These are phyloP conservation scores for Pisolithus microcarpus DNA, from an alignment of 768 basidiomycete species.

Conservation along the genomic window DNA sequence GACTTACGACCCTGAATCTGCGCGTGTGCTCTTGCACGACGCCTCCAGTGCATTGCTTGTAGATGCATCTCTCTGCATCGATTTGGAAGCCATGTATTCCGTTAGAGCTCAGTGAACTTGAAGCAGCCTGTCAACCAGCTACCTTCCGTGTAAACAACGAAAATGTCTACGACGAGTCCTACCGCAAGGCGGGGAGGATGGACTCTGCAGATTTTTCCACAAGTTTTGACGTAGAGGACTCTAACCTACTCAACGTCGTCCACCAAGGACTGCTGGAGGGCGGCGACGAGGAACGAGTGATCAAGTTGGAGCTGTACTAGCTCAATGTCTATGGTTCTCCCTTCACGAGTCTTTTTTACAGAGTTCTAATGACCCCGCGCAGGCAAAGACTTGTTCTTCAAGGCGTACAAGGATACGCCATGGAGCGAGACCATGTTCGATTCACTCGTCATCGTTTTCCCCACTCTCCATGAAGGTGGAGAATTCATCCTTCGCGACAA, in stretches of 20 bases:
- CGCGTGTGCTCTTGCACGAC: conserved; percentile 42
- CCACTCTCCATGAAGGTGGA: conserved; percentile 41
- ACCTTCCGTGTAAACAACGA: conserved; percentile 31
- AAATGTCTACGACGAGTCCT: conserved; percentile 36
- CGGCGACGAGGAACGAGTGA: conserved; percentile 6
- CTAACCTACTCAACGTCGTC: conserved; percentile 24
- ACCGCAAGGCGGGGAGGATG: conserved; percentile 42
- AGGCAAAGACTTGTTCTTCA: conserved; percentile 43
- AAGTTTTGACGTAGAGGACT: conserved; percentile 24
- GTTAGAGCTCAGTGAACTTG: conserved; percentile 16
- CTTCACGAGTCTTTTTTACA: neutral
- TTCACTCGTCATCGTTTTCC: conserved; percentile 46
- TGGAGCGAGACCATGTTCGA: conserved; percentile 40
- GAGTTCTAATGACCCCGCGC: neutral
- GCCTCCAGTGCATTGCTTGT: conserved; percentile 45
- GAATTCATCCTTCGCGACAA: too few species aligned
- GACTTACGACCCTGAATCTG: conserved; percentile 40
- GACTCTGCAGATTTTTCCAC: conserved; percentile 30
- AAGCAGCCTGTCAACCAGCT: conserved; percentile 32
- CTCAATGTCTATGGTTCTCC: too few species aligned
- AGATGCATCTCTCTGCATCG: conserved; percentile 48
- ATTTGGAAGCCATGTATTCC: conserved; percentile 19
- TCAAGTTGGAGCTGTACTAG: conserved; percentile 36
- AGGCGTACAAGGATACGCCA: conserved; percentile 44
- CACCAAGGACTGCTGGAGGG: conserved; percentile 16